These are phyloP conservation scores for Sophora flavescens DNA, from an alignment of 306 rosid genomes.

Conservation along the genomic window DNA sequence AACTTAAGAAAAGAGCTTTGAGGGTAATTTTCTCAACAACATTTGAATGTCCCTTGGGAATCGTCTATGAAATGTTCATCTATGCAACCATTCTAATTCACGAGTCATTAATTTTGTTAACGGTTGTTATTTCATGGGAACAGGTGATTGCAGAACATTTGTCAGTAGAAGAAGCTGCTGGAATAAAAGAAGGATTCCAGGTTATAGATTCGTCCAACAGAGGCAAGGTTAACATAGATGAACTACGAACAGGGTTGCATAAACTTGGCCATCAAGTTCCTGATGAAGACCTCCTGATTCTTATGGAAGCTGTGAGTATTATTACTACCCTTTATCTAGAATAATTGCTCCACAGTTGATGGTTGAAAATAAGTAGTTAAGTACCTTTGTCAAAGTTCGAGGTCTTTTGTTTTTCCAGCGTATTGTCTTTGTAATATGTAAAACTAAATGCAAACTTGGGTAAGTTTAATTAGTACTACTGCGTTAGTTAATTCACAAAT, in stretches of 20 bases:
- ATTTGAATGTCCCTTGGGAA: conserved; percentile 25
- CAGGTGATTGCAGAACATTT: conserved; percentile 98
- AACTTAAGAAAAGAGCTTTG: conserved; percentile 96
- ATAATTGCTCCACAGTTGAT: conserved; percentile 6
- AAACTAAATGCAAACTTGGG: conserved; percentile 28
- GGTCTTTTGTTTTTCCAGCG: no score
- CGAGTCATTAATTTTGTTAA: neutral
- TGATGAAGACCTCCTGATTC: conserved; percentile 75
- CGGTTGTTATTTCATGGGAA: conserved; percentile 40
- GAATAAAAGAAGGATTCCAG: conserved; percentile 82
- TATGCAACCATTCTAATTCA: conserved; percentile 24
- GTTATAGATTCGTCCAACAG: conserved; percentile 74
- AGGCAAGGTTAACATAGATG: conserved; percentile 85
- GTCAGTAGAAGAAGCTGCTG: conserved; percentile 92
- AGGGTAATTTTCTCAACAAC: conserved; percentile 69
- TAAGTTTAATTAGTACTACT: neutral
- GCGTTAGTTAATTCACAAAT: conserved; percentile 2
- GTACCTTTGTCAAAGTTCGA: conserved; percentile 21
- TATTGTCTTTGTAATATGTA: no score
- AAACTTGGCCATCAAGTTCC: conserved; percentile 87
- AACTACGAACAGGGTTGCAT: conserved; percentile 79
- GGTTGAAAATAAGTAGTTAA: neutral
- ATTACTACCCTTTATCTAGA: conserved; percentile 28
- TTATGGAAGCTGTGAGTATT: conserved; percentile 96
- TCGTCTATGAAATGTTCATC: conserved; percentile 29